phyloP scores from a whole-genome alignment of 768 basidiomycete genomes.

The Rhodotorula sphaerocarpa region DNA sequence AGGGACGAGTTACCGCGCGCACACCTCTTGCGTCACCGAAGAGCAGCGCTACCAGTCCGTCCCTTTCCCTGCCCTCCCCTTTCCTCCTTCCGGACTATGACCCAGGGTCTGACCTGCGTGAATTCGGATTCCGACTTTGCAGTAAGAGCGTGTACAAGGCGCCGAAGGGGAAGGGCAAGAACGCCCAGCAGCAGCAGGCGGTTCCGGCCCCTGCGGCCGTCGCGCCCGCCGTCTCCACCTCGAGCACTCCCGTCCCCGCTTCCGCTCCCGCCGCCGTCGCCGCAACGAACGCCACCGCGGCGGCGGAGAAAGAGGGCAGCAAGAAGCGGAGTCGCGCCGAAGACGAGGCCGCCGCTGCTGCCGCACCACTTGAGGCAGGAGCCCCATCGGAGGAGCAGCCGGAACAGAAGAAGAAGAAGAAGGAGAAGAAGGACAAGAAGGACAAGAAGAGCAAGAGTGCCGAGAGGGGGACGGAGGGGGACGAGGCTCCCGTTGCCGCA shows the following conservation, averaged over 20 bases:
- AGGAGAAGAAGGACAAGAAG: slow-evolving; percentile 15
- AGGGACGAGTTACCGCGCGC: slow-evolving; percentile 23
- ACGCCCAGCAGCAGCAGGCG: slow-evolving; percentile 20
- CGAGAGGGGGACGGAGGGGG: not conserved
- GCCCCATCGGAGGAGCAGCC: not conserved
- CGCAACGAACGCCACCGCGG: not conserved
- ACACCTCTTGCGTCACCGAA: slow-evolving; percentile 33
- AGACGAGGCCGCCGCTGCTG: slow-evolving; percentile 7
- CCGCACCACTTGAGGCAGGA: too few relatives aligned
- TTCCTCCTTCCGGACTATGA: too few relatives aligned
- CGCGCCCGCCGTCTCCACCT: not conserved
- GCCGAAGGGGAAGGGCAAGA: slow-evolving; percentile 29
- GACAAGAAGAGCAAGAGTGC: slow-evolving; percentile 16
- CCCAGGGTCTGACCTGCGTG: too few relatives aligned
- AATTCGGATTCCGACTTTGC: not conserved
- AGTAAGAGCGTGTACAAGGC: slow-evolving; percentile 26
- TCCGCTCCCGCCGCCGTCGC: not conserved
- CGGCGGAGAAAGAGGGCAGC: too few relatives aligned
- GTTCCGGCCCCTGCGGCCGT: not conserved
- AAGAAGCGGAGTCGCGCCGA: slow-evolving; percentile 18
- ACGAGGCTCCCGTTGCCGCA: not conserved
- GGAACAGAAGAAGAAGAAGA: slow-evolving; percentile 2
- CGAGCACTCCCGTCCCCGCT: not conserved
- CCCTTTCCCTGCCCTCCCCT: not conserved
- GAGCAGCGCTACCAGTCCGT: slow-evolving; percentile 29